Conservation (phyloP, 345 rosid genomes). For the Lumnitzera littorea region DNA sequence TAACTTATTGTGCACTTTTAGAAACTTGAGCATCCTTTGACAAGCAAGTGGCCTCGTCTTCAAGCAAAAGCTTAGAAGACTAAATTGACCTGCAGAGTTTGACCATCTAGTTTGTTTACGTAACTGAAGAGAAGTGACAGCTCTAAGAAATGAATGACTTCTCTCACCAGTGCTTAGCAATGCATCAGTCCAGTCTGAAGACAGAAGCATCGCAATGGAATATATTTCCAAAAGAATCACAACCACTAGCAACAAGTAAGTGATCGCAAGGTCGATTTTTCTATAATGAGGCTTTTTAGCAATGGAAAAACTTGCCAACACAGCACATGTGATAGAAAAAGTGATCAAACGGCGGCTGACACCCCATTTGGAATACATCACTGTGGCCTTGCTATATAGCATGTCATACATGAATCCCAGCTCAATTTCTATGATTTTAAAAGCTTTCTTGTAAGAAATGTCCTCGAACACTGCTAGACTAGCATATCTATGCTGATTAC, state of each 20-base stretch:
- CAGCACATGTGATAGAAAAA: neutral
- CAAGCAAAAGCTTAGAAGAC: conserved; percentile 4
- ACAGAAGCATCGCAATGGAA: neutral
- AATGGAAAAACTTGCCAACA: conserved; percentile 2
- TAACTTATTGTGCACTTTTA: neutral
- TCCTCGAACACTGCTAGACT: conserved; percentile 4
- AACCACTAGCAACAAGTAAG: conserved; percentile 12
- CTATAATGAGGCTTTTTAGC: neutral
- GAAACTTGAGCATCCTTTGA: neutral
- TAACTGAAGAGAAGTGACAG: neutral
- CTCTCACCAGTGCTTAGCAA: neutral
- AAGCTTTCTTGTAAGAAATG: conserved; percentile 7
- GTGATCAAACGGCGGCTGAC: conserved; percentile 13
- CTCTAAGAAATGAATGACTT: neutral
- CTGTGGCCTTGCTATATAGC: conserved; percentile 37
- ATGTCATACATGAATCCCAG: conserved; percentile 36
- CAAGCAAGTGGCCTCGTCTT: neutral
- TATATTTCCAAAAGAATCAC: conserved; percentile 14
- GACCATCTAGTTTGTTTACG: conserved; percentile 2
- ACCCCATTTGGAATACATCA: conserved; percentile 14
- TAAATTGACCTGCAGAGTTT: neutral
- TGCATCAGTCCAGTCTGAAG: conserved; percentile 14
- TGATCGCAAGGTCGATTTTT: conserved; percentile 8
- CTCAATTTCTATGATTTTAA: conserved; percentile 30
- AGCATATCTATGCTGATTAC: conserved; percentile 6